These are phyloP conservation scores for Pyrus hybrid DNA, from an alignment of 331 rosid genomes.

Conservation along the genomic window DNA sequence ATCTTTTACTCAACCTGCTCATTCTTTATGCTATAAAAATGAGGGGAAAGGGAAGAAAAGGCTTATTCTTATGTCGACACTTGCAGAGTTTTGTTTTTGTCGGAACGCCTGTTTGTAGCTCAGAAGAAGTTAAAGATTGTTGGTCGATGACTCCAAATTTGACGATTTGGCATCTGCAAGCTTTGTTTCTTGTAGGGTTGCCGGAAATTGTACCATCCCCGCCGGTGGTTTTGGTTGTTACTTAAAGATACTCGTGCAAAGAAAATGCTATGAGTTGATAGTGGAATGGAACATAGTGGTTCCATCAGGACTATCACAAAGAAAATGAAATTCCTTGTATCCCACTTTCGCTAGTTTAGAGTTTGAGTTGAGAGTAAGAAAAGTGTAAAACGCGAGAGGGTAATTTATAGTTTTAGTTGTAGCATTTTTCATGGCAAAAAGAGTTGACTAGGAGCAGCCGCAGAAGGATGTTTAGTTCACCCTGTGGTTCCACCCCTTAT, in stretches of 20 bases:
- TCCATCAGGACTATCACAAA: background rate
- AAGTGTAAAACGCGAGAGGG: too few relatives aligned
- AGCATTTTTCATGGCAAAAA: too few relatives aligned
- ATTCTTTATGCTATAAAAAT: background rate
- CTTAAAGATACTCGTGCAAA: background rate
- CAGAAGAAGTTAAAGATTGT: background rate
- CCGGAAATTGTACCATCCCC: background rate
- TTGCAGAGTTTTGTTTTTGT: background rate
- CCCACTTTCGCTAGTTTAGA: background rate
- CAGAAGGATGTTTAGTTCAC: too few relatives aligned
- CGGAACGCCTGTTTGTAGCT: background rate
- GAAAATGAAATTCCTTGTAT: background rate
- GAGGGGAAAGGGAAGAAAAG: background rate
- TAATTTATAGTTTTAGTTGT: too few relatives aligned
- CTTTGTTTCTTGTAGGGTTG: background rate
- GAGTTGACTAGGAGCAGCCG: too few relatives aligned
- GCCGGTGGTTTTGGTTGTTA: background rate
- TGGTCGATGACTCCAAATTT: background rate
- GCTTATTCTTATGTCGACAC: background rate
- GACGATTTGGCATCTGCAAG: background rate
- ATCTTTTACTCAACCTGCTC: constrained; percentile 9
- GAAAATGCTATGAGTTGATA: background rate
- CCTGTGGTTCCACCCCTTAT: background rate
- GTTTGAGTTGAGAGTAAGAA: too few relatives aligned
- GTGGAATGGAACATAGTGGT: background rate